phyloP scores from a whole-genome alignment of 352 stramenopile species.

The Phytophthora brassicae region DNA sequence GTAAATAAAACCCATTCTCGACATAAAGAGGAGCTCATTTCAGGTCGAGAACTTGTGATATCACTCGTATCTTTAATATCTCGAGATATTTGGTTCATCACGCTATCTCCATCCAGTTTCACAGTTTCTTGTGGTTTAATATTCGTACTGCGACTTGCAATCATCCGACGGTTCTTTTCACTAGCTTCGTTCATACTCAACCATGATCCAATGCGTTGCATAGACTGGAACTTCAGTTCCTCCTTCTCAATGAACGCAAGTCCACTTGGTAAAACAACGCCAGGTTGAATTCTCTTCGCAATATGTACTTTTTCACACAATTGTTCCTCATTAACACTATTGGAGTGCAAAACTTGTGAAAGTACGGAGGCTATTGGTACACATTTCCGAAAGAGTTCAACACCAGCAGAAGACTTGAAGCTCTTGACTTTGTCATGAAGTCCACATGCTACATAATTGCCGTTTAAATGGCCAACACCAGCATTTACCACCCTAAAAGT shows the following conservation, averaged over 20 bases:
- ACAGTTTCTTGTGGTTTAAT: background rate
- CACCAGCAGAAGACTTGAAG: conserved; percentile 64
- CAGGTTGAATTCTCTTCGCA: background rate
- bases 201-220: conserved; percentile 67
- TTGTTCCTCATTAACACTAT: conserved; percentile 4
- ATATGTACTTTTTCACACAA: background rate
- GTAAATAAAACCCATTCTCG: conserved; percentile 76
- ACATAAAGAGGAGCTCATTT: conserved; percentile 52
- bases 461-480: conserved; percentile 56
- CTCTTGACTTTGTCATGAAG: conserved; percentile 45
- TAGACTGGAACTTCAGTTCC: conserved; percentile 54
- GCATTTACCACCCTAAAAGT: conserved; percentile 61
- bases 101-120: conserved; percentile 32
- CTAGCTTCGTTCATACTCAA: conserved; percentile 54
- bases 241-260: conserved; percentile 45
- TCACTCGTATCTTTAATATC: conserved; percentile 16
- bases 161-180: conserved; percentile 41
- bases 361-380: conserved; percentile 51
- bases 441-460: conserved; percentile 64
- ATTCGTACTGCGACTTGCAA: conserved; percentile 15
- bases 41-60: conserved; percentile 41
- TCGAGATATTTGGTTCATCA: conserved; percentile 48
- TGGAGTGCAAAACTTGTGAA: conserved; percentile 36
- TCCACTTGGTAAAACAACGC: conserved; percentile 30
- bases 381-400: conserved; percentile 77